Conservation (phyloP, 306 rosid species). For the Cicer bijugum region DNA sequence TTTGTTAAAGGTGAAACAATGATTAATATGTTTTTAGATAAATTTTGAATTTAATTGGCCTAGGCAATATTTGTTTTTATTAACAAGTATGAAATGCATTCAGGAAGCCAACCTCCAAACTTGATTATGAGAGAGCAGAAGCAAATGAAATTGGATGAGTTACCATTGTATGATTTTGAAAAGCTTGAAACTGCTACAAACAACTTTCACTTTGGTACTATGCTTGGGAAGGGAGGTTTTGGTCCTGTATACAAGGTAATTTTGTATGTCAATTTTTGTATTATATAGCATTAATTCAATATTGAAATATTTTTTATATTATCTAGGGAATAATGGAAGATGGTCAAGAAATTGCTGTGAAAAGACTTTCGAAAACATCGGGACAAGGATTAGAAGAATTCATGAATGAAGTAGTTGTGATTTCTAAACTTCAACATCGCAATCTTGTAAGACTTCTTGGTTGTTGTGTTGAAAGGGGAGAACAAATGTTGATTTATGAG, state of each 20-base stretch:
- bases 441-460: conserved; percentile 60
- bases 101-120: conserved; percentile 27
- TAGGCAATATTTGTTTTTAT: background rate
- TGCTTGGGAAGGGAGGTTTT: conserved; percentile 51
- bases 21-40: no score
- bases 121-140: background rate
- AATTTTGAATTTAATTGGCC: background rate
- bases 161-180: conserved; percentile 37
- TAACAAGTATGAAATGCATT: conserved; percentile 15
- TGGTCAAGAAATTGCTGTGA: conserved; percentile 55
- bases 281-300: background rate
- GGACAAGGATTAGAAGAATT: conserved; percentile 57
- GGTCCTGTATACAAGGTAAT: conserved; percentile 49
- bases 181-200: conserved; percentile 49
- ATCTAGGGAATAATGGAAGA: conserved; percentile 46
- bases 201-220: conserved; percentile 36
- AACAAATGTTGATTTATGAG: conserved; percentile 55
- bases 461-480: conserved; percentile 53
- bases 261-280: background rate
- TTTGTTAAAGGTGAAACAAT: no score
- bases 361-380: conserved; percentile 53
- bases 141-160: conserved; percentile 43
- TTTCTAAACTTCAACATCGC: conserved; percentile 59
- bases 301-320: background rate
- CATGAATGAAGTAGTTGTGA: conserved; percentile 54